phyloP scores from a whole-genome alignment of 768 basidiomycete species.

The Chiua virens region DNA sequence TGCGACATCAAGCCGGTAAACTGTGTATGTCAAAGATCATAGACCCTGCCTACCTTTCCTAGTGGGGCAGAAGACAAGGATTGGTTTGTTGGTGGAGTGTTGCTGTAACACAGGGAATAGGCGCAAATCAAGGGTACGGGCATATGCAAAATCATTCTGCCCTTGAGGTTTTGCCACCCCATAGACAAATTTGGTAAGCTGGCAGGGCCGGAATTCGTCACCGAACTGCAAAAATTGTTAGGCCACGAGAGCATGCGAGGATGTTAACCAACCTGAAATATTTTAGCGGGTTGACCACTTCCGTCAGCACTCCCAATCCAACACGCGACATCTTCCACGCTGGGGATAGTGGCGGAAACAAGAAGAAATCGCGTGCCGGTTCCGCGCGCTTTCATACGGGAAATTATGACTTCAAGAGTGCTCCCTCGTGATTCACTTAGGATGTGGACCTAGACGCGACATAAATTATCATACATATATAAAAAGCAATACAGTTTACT shows the following conservation, averaged over 20 bases:
- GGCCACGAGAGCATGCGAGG: neutral
- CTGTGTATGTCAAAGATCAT: no score
- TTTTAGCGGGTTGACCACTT: conserved; percentile 46
- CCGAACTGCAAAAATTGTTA: conserved; percentile 63
- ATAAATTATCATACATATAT: neutral
- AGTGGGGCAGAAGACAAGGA: conserved; percentile 88
- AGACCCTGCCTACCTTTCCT: conserved; percentile 85
- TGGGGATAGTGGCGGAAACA: conserved; percentile 92
- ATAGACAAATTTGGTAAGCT: conserved; percentile 69
- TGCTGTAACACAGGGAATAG: conserved; percentile 69
- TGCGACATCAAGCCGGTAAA: no score
- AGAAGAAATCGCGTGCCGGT: conserved; percentile 77
- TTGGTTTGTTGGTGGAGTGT: conserved; percentile 78
- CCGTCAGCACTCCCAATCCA: conserved; percentile 68
- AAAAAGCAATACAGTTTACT: conserved; percentile 2
- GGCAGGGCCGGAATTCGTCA: conserved; percentile 88
- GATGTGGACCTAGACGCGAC: conserved; percentile 71
- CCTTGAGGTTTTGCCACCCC: no score
- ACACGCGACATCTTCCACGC: conserved; percentile 82
- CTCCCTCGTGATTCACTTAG: conserved; percentile 89
- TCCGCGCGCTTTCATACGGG: conserved; percentile 84
- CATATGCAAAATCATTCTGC: no score
- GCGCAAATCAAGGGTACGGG: no score
- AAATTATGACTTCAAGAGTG: conserved; percentile 91
- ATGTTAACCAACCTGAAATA: conserved; percentile 57